Base-by-base conservation (phyloP, 1,284 basidiomycete species). In the Ustilago cynodontis region DNA sequence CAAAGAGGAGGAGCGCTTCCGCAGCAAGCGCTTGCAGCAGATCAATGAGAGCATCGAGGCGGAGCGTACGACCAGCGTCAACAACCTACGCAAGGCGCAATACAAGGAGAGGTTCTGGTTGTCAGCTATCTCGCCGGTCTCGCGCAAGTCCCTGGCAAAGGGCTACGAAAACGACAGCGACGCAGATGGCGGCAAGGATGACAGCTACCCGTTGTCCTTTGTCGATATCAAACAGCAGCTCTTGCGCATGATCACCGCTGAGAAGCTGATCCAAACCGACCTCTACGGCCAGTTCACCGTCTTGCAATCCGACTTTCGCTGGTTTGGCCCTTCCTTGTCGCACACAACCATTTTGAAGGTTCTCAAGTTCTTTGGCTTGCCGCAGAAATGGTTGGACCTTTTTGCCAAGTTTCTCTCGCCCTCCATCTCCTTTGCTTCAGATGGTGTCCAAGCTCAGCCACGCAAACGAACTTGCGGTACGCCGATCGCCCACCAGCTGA, bases 381-480 rank as follows among this genome's bases (percentile, higher is more conserved):
- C 52, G 33, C 18, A 14, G 3, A 54, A 54, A 24, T 54, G 52
- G 52, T 24, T 54, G 52, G 52, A 37, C 52, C 37, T 54, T n/a
- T 54, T 37, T 37, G 52, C 52, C 52, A 54, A 54, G 33, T 54
- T 54, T 33, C 52, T 54, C 33, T 54, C 52, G 52, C 52, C 52
- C 31, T 54, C 18, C 1, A 37, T 54, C n/a, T 54, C 52, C 10
- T 54, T 54, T 39, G 33, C 52, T 39, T 54, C 52, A 13, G 52
- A 54, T 54, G 33, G 52, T 39, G 33, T n/a, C 2, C 52, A 54
- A 37, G 52, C 52, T 9, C 16, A 54, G 20, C 52, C 31, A 54
- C n/a, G 33, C 20, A 39, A 22, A 54, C 20, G 52, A 37, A 51
- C 41, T 14, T 54, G 52, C 33, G 52, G 52, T 39, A 54, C 52